Evolutionary conservation across 805 yeast genomes (phyloP).

Genomic region (Candida montana): DNA sequence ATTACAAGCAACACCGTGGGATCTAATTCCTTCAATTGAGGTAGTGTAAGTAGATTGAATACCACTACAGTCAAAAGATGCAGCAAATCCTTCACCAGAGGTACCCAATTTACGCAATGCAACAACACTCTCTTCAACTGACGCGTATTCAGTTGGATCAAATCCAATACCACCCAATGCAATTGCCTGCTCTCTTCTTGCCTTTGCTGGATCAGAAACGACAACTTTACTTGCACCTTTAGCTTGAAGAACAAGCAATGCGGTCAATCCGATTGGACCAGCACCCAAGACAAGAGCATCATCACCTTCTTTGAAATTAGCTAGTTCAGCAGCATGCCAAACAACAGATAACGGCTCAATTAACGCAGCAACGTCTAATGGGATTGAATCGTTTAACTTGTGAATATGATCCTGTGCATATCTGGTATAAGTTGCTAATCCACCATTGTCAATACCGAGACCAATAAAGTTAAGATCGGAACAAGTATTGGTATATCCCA

Average conservation of each 20-base stretch:
- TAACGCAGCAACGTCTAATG: conserved; percentile 50
- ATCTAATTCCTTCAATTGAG: conserved; percentile 34
- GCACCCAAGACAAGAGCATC: conserved; percentile 51
- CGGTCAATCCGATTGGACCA: conserved; percentile 60
- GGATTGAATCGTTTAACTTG: conserved; percentile 34
- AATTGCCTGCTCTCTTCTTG: conserved; percentile 57
- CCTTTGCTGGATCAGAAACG: conserved; percentile 54
- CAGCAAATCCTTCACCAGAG: conserved; percentile 42
- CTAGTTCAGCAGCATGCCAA: conserved; percentile 51
- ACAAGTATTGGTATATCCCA: conserved; percentile 43
- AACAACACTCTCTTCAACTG: conserved; percentile 25
- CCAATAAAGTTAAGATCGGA: conserved; percentile 40
- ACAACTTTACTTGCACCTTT: conserved; percentile 44
- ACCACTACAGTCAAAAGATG: conserved; percentile 51
- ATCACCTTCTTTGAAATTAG: conserved; percentile 39
- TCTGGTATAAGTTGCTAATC: conserved; percentile 39
- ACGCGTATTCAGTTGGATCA: conserved; percentile 33
- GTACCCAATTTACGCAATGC: conserved; percentile 33
- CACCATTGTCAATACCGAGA: conserved; percentile 46
- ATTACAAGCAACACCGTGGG: conserved; percentile 40
- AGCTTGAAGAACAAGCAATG: conserved; percentile 49
- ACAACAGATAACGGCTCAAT: conserved; percentile 54
- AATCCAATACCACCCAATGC: conserved; percentile 40
- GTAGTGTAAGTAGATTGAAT: conserved; percentile 41
- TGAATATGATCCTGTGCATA: conserved; percentile 35